Conservation (phyloP, 164 flowering plant species). For the Kalanchoe fedtschenkoi region DNA sequence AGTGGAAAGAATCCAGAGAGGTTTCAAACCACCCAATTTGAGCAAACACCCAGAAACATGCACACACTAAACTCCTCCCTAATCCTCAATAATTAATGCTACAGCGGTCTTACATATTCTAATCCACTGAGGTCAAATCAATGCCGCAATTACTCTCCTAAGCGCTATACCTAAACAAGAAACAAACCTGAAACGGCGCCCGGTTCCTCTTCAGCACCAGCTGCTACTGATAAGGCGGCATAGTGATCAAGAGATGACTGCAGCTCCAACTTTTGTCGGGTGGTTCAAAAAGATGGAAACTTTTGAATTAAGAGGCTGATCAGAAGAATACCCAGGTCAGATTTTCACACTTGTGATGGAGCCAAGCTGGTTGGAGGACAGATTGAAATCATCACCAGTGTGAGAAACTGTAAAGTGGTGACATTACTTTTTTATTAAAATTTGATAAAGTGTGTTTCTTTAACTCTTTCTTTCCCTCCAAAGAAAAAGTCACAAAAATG, state of each 20-base stretch:
- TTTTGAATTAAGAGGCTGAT: slow-evolving; percentile 2
- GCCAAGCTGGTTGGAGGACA: background rate
- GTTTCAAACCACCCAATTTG: background rate
- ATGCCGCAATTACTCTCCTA: too few relatives aligned
- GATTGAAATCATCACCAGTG: too few relatives aligned
- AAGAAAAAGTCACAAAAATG: background rate
- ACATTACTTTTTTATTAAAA: background rate
- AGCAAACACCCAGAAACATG: background rate
- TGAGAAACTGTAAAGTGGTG: too few relatives aligned
- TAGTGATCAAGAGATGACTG: too few relatives aligned
- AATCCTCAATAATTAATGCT: background rate
- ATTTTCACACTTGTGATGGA: slow-evolving; percentile 1
- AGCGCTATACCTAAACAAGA: background rate
- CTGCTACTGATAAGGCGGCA: too few relatives aligned
- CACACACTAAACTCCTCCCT: background rate
- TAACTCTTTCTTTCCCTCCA: background rate
- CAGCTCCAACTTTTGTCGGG: background rate
- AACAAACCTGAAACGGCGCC: background rate
- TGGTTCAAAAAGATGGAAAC: background rate
- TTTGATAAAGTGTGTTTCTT: background rate
- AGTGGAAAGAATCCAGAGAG: background rate
- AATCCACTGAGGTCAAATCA: background rate
- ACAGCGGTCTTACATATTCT: background rate
- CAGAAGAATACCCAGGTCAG: background rate
- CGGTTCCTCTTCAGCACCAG: background rate